Conservation (phyloP, 352 stramenopile species). For the Pythium insidiosum region DNA sequence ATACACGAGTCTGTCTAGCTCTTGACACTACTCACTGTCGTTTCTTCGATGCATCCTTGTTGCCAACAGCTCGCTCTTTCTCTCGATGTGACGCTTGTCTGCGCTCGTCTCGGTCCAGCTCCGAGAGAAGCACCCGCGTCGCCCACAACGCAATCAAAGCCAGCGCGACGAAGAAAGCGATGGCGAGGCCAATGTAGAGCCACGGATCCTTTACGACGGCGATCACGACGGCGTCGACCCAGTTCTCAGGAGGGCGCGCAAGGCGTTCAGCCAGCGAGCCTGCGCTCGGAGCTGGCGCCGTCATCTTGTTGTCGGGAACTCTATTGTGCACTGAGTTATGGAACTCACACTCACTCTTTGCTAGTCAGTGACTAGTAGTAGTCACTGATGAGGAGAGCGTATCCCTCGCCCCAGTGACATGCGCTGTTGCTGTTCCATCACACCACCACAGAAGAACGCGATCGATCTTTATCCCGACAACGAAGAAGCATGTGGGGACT, state of each 20-base stretch:
- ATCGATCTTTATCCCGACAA: too few species aligned
- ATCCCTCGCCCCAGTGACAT: too few species aligned
- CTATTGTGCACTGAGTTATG: too few species aligned
- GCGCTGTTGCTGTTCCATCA: too few species aligned
- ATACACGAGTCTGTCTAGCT: too few species aligned
- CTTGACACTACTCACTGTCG: too few species aligned
- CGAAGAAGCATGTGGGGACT: too few species aligned
- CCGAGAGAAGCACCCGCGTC: constrained; percentile 43
- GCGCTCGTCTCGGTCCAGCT: constrained; percentile 48
- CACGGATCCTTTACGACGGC: constrained; percentile 47
- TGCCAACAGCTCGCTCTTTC: neutral
- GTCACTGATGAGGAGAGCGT: too few species aligned
- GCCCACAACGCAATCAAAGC: constrained; percentile 44
- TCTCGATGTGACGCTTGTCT: too few species aligned
- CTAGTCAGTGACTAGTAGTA: too few species aligned
- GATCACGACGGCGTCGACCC: constrained; percentile 54
- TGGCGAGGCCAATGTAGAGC: constrained; percentile 40
- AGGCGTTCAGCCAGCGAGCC: constrained; percentile 17
- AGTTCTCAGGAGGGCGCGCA: constrained; percentile 44
- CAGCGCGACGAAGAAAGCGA: constrained; percentile 38
- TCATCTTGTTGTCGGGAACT: constrained; percentile 1
- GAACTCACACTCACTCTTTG: too few species aligned
- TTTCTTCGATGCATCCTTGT: neutral
- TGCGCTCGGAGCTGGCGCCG: constrained; percentile 1
- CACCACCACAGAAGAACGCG: too few species aligned